Base-by-base conservation (phyloP, 495 filamentous ascomycete species). In the Penicillium cosmopolitanum region DNA sequence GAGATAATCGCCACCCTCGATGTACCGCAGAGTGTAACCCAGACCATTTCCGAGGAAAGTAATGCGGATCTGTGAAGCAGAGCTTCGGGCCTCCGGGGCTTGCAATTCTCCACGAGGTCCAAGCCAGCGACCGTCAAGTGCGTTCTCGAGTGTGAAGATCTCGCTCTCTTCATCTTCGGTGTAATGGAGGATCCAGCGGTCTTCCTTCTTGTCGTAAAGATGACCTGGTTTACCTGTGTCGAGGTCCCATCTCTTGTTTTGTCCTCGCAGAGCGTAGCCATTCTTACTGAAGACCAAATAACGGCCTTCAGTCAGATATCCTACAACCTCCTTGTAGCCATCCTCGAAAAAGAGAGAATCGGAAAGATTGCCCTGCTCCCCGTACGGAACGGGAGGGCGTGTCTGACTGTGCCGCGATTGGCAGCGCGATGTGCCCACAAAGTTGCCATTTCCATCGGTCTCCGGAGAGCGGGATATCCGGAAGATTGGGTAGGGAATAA, bases 291-390 rank as follows among this genome's bases (percentile, higher is more conserved):
- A 73, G 28, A 69, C 66, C 15, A 78, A 51, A 42, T 77, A 77
- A n/a, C 82, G 79, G 13, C 82, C 82, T 56, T 85, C 82, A 12
- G 82, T 84, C 36, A 85, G 61, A 31, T 75, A 73, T 10, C 82
- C 82, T 8, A 83, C 68, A n/a, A 79, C 71, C 43, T 75, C 63
- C 68, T 84, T 84, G 70, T 76, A 84, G 4, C 82, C 82, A 34
- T 82, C 66, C 55, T 85, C 81, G 38, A 77, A 77, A 51, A 53
- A 78, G 10, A 78, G 58, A 4, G 70, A 31, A n/a, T 76, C 66
- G 21, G 55, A 62, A 3, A 42, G 46, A 28, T 73, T 64, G 15
- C 60, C 62, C 62, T 82, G 78, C 35, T 76, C 50, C 31, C 76
- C 77, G 46, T 83, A 85, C 8, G 80, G 82, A 0, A 83, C 78